phyloP scores from a whole-genome alignment of 169 alveolate species.

The Plasmodium coatneyi region DNA sequence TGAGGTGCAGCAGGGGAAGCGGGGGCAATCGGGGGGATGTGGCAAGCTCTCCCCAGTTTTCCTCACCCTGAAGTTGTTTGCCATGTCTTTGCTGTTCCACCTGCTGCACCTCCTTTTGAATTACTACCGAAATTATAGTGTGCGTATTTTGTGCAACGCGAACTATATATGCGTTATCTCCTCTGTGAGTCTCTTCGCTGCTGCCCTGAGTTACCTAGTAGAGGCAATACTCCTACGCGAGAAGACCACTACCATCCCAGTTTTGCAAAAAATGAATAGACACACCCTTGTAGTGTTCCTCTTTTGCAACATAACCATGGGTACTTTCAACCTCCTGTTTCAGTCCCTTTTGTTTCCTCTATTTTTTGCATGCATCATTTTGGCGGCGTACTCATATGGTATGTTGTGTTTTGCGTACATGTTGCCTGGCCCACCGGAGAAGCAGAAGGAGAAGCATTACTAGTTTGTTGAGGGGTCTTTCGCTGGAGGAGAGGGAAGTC shows the following conservation, averaged over 20 bases:
- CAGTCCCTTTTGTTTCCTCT: slow-evolving; percentile 35
- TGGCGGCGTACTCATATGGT: slow-evolving; percentile 1
- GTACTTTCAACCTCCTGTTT: slow-evolving; percentile 39
- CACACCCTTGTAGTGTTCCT: slow-evolving; percentile 15
- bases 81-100: slow-evolving; percentile 21
- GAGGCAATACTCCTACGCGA: slow-evolving; percentile 6
- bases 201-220: slow-evolving; percentile 16
- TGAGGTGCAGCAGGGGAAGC: background rate
- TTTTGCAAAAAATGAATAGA: slow-evolving; percentile 24
- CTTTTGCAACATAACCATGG: slow-evolving; percentile 41
- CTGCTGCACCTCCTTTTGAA: slow-evolving; percentile 16
- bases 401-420: slow-evolving; percentile 4
- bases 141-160: slow-evolving; percentile 52
- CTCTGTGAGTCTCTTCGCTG: slow-evolving; percentile 16
- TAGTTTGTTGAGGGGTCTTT: background rate
- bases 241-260: background rate
- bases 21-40: background rate
- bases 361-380: slow-evolving; percentile 11
- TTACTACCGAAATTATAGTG: slow-evolving; percentile 22
- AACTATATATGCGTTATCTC: slow-evolving; percentile 31
- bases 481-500: background rate
- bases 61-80: slow-evolving; percentile 8
- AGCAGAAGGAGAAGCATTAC: background rate
- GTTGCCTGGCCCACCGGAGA: background rate
- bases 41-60: background rate